Base-by-base conservation (phyloP, 371 early-diverging fungal genomes). In the Blastocladiella emersonii region DNA sequence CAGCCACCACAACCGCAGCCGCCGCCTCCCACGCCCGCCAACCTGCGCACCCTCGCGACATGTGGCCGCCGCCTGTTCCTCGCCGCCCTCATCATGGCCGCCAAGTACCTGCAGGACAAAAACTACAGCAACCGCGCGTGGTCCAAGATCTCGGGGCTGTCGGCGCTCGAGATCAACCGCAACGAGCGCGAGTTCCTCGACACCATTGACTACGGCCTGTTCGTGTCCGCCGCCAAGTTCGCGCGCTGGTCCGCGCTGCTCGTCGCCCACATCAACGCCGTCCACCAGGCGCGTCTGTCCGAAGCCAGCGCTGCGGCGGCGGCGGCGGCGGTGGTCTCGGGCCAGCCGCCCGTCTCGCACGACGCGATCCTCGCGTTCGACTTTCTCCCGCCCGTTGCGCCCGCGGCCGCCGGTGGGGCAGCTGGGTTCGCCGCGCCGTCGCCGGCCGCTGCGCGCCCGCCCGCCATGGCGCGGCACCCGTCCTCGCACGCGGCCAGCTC, bases 21-120 rank as follows among this genome's bases (percentile, higher is more conserved):
- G 65, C 57, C 48, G 56, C 56, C 71, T 64, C 63, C 64, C 41
- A 57, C 32, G 55, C 51, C 61, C 67, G 30, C 68, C 67, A 36
- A 64, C 68, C 59, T 64, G 0, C 64, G 67, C 17, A 63, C 12
- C 43, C 56, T 48, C 34, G 19, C 39, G 13, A 35, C 34, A 17
- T 74, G 75, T 60, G 70, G 70, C 8, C 68, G 75, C 19, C 66
- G 74, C 48, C 65, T 75, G 66, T 77, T 80, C 63, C 70, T 77
- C 25, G 55, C 72, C 15, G 65, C 78, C 32, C 67, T 80, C 45
- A 74, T 80, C 36, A 36, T 76, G 27, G 72, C 81, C 37, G 61
- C 70, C 57, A 80, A 80, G 66, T 75, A 68, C 65, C 66, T 78
- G 55, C 71, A 74, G 45, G 81, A 80, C 68, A 66, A 69, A 21